These are phyloP conservation scores for Fusarium drepaniforme DNA, from an alignment of 2,329 filamentous ascomycete species.

Conservation along the genomic window DNA sequence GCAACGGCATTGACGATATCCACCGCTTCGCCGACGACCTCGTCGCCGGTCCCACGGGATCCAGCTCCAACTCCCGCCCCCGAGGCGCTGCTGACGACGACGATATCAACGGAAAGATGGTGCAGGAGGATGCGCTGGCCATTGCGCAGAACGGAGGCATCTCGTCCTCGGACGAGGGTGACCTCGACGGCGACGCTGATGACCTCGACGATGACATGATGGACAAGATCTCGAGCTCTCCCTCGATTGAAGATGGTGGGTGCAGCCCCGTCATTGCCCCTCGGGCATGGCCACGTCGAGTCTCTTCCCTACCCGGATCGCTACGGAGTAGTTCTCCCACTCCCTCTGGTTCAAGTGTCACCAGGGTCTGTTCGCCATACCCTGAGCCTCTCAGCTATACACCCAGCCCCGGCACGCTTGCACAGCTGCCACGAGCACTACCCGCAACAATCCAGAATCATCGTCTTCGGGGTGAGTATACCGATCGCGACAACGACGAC, in stretches of 20 bases:
- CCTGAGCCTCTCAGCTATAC: conserved; percentile 51
- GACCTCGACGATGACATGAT: conserved; percentile 92
- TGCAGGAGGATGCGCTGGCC: conserved; percentile 69
- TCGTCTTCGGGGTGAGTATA: conserved; percentile 65
- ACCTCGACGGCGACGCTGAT: conserved; percentile 77
- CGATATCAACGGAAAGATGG: conserved; percentile 46
- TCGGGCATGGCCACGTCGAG: conserved; percentile 57
- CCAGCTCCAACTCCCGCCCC: conserved; percentile 22
- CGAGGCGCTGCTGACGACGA: conserved; percentile 24
- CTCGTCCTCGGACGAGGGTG: conserved; percentile 68
- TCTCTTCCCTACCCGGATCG: conserved; percentile 55
- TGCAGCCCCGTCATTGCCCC: conserved; percentile 61
- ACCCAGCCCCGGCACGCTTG: conserved; percentile 36
- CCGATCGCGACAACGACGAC: conserved; percentile 41
- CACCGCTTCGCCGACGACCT: conserved; percentile 61
- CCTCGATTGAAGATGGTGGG: conserved; percentile 99
- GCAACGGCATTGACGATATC: conserved; percentile 56
- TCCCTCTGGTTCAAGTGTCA: conserved; percentile 37
- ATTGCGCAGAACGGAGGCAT: conserved; percentile 72
- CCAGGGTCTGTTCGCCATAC: conserved; percentile 55
- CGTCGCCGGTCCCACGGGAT: conserved; percentile 53
- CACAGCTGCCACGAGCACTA: conserved; percentile 29
- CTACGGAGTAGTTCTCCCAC: conserved; percentile 48
- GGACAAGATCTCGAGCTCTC: conserved; percentile 98
- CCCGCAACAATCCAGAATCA: conserved; percentile 48